Evolutionary conservation across 2,329 filamentous ascomycete species (phyloP), one percentile per base, ranked within the genome.

Genomic region (Sclerotinia sclerotiorum): DNA sequence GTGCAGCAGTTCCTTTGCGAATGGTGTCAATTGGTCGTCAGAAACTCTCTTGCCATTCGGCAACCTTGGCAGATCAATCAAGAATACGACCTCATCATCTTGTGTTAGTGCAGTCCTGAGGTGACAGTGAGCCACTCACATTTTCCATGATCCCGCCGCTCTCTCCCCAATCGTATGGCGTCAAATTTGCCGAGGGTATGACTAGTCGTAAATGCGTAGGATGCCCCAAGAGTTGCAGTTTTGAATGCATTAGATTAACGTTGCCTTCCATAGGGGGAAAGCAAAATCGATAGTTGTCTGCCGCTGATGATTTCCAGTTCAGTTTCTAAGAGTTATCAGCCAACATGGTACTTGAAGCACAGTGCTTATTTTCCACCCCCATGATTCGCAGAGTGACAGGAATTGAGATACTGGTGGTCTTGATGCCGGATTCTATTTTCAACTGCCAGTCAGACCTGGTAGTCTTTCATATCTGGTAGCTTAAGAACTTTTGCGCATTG

Each of bases 181-280:
- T 88, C 61, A 97, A 81, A 74, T 99, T 99, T 1, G 93, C 95
- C 4, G 90, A 94, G 0, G 95, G 93, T 2, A 98, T 83, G 1
- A 90, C 94, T 56, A 99, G 84, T 8, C 95, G 87, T 21, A 97
- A 79, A 77, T 93, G 88, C 1, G 80, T 80, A 0, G 85, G 80
- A 73, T 93, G 92, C 74, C 93, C 94, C n/a, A 98, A 83, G 1
- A 98, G 80, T 85, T 97, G 94, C 55, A 98, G 82, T 77, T 99
- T 98, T 62, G 93, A 97, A 79, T 98, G 95, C 93, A 98, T 97
- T 74, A 85, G 88, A 32, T 88, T 90, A 7, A 87, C 80, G 58
- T 86, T 82, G 1, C 87, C 86, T 52, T 87, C 82, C 91, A 97
- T 2, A 85, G 70, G 85, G 21, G 94, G 94, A 76, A 98, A 97